A percentile compares a stretch with the other conserved stretches of the same genome.
Conservation (phyloP, 2,329 filamentous ascomycete genomes). For the Cladophialophora exuberans region DNA sequence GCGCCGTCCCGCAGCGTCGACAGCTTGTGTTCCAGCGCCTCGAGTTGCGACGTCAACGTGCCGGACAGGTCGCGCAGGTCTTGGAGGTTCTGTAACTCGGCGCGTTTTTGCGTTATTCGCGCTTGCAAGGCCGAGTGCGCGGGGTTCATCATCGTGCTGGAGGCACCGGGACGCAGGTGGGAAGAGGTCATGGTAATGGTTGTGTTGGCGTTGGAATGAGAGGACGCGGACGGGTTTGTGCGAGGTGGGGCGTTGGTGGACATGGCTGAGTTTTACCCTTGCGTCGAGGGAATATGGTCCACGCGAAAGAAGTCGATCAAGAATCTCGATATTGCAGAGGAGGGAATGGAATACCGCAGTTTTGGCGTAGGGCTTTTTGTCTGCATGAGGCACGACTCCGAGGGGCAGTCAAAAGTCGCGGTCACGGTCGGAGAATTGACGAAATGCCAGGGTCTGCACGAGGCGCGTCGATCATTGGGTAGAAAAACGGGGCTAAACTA, state of each 20-base stretch:
- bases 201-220: constrained; percentile 39
- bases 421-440: too few relatives aligned
- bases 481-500: not conserved
- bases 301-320: too few relatives aligned
- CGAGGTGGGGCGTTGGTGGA: too few relatives aligned
- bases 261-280: too few relatives aligned
- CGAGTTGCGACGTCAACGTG: constrained; percentile 66
- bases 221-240: constrained; percentile 35
- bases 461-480: constrained; percentile 3
- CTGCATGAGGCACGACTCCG: too few relatives aligned
- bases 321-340: too few relatives aligned
- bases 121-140: constrained; percentile 60
- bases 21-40: constrained; percentile 63
- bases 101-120: constrained; percentile 66
- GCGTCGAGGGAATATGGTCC: too few relatives aligned
- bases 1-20: constrained; percentile 64
- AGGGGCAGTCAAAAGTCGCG: too few relatives aligned
- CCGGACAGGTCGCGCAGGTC: constrained; percentile 65
- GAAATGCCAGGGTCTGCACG: not conserved
- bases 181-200: too few relatives aligned
- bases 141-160: constrained; percentile 31
- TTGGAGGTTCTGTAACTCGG: constrained; percentile 64
- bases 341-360: too few relatives aligned
- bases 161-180: constrained; percentile 23
- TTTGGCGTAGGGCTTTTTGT: too few relatives aligned